These are phyloP conservation scores for Thalassiosira hispida DNA, from an alignment of 352 stramenopile genomes.

Conservation along the genomic window DNA sequence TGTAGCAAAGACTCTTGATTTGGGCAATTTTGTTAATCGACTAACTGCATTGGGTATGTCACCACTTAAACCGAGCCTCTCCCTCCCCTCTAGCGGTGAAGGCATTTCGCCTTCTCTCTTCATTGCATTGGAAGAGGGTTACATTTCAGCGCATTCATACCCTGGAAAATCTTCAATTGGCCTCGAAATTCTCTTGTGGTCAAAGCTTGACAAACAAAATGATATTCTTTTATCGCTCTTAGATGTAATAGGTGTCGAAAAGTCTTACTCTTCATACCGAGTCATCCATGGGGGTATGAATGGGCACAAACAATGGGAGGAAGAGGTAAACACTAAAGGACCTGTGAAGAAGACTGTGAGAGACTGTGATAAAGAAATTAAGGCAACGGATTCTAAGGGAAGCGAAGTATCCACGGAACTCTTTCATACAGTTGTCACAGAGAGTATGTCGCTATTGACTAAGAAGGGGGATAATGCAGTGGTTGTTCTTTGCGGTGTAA, in stretches of 20 bases:
- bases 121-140: slow-evolving; percentile 56
- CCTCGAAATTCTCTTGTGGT: slow-evolving; percentile 69
- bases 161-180: slow-evolving; percentile 39
- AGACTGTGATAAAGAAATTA: slow-evolving; percentile 40
- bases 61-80: slow-evolving; percentile 34
- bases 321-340: slow-evolving; percentile 50
- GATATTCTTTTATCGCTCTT: slow-evolving; percentile 54
- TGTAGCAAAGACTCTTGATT: slow-evolving; percentile 33
- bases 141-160: slow-evolving; percentile 49
- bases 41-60: too few species aligned
- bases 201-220: slow-evolving; percentile 67
- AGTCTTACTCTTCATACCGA: slow-evolving; percentile 42
- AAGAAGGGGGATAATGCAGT: slow-evolving; percentile 57
- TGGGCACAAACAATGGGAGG: slow-evolving; percentile 49
- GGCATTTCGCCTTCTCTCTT: slow-evolving; percentile 44
- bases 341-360: slow-evolving; percentile 53
- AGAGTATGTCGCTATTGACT: slow-evolving; percentile 33
- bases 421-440: slow-evolving; percentile 34
- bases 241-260: slow-evolving; percentile 37
- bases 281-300: slow-evolving; percentile 72
- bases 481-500: slow-evolving; percentile 65
- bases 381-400: slow-evolving; percentile 38
- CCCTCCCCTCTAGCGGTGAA: slow-evolving; percentile 35
- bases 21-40: too few species aligned
- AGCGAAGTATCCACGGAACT: slow-evolving; percentile 36